Evolutionary conservation across 106 monocot genomes (phyloP), one percentile per base, ranked within the genome.

Genomic region (Ottelia alismoides): DNA sequence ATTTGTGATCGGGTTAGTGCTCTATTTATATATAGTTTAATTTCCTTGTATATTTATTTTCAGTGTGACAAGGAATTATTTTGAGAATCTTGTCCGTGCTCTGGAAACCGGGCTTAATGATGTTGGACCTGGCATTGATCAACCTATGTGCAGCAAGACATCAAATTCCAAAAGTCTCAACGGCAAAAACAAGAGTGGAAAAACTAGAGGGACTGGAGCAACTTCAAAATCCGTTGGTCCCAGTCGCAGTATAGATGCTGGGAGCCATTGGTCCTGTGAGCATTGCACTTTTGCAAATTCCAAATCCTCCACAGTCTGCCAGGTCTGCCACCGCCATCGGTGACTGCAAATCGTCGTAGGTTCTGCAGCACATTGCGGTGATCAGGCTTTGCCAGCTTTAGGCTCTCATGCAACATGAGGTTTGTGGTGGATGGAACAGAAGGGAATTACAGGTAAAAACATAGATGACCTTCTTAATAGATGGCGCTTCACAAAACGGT

Each of bases 61-160:
- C 85, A 99, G 98, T 73, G 98, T 99, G 45, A 99, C 98, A 22
- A 71, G 86, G 1, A 99, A 99, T 69, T 99, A 99, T 58, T 99
- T 99, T 46, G 90, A 99, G 72, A 99, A 99, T 54, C 68, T 99
- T 19, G 98, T 99, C 2, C 73, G 79, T 16, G 86, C 98, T 1
- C 53, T 99, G 25, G 98, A 99, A 69, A 80, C 77, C 20, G 90
- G 98, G 19, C 31, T 99, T 46, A 76, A 82, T 51, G 98, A 99
- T 58, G 90, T 99, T 1, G 85, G 82, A 0, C 49, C 81, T 43
- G 56, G 71, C 29, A 71, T 58, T 28, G 72, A 77, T 22, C 84
- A 80, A 30, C 82, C 80, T 1, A 64, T 72, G 2, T 68, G 65
- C 71, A 85, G 81, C 71, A 81, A 78, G 56, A 63, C 49, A 22